Evolutionary conservation across 2,329 filamentous ascomycete genomes (phyloP).

Genomic region (Aspergillus carbonarius): DNA sequence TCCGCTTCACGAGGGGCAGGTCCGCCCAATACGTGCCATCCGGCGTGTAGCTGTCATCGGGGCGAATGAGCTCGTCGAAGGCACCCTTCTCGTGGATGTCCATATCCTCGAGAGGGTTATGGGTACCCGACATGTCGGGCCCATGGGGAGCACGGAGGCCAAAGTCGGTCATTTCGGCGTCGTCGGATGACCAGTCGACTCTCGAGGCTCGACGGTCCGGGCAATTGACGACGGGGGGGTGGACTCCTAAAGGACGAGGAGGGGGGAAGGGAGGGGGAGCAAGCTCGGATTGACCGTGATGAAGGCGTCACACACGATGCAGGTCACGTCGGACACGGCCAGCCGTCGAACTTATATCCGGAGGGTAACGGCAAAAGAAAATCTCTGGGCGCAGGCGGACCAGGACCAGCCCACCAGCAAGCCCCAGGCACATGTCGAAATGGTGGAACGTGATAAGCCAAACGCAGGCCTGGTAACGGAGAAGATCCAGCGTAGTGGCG

Average conservation of each 20-base stretch:
- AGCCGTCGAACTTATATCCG: slow-evolving; percentile 19
- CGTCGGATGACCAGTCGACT: slow-evolving; percentile 11
- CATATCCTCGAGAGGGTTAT: slow-evolving; percentile 52
- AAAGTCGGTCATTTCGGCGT: slow-evolving; percentile 36
- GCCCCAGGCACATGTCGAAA: slow-evolving; percentile 23
- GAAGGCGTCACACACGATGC: slow-evolving; percentile 23
- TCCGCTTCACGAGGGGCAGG: slow-evolving; percentile 66
- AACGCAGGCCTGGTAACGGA: slow-evolving; percentile 11
- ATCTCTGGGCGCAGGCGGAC: slow-evolving; percentile 18
- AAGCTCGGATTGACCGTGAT: slow-evolving; percentile 6
- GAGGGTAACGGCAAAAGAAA: slow-evolving; percentile 12
- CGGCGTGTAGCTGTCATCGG: slow-evolving; percentile 80
- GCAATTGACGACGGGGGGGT: not conserved
- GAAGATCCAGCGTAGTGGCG: slow-evolving; percentile 13
- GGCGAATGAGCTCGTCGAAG: slow-evolving; percentile 78
- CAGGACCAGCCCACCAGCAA: slow-evolving; percentile 14
- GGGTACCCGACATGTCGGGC: slow-evolving; percentile 47
- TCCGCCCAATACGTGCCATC: slow-evolving; percentile 94
- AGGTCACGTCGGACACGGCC: slow-evolving; percentile 23
- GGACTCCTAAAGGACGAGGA: slow-evolving; percentile 1
- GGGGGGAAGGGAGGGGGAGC: slow-evolving; percentile 2
- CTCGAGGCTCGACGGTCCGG: slow-evolving; percentile 8
- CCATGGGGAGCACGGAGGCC: slow-evolving; percentile 48
- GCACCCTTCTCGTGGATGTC: slow-evolving; percentile 58
- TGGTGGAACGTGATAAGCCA: slow-evolving; percentile 22